Percentiles rank a stretch among this genome's conserved stretches.
Evolutionary conservation across 495 filamentous ascomycete genomes (phyloP).

Genomic region (Penicillium maclennaniae): DNA sequence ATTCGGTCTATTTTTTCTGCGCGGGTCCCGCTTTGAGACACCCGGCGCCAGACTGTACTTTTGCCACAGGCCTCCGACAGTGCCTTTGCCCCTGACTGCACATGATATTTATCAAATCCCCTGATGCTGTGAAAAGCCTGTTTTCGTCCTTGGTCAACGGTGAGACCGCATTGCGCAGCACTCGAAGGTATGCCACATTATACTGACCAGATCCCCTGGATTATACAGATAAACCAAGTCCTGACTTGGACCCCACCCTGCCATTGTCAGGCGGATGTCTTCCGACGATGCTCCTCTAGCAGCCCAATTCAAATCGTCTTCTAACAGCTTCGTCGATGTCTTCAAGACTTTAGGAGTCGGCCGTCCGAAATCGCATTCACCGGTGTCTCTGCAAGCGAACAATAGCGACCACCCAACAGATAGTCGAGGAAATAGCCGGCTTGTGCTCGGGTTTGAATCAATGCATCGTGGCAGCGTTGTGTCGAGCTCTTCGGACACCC

Average conservation of each 20-base stretch:
- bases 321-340: constrained; percentile 44
- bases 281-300: constrained; percentile 43
- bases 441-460: constrained; percentile 34
- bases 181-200: constrained; percentile 9
- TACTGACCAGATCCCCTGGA: constrained; percentile 12
- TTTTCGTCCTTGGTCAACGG: constrained; percentile 3
- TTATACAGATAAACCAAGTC: not conserved
- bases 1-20: constrained; percentile 4
- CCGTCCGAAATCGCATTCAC: constrained; percentile 40
- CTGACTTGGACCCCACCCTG: not conserved
- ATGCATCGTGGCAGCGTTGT: constrained; percentile 47
- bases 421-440: constrained; percentile 27
- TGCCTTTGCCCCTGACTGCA: constrained; percentile 16
- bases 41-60: constrained; percentile 11
- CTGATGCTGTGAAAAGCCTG: constrained; percentile 14
- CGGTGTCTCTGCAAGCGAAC: constrained; percentile 34
- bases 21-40: constrained; percentile 11
- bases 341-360: constrained; percentile 43
- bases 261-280: constrained; percentile 40
- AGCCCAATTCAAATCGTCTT: constrained; percentile 35
- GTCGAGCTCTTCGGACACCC: constrained; percentile 43
- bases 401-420: constrained; percentile 34
- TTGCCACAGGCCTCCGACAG: constrained; percentile 7
- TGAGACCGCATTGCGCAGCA: constrained; percentile 3
- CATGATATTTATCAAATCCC: constrained; percentile 4